phyloP scores from a whole-genome alignment of 2,329 filamentous ascomycete genomes.

The Paraphaeosphaeria minitans region DNA sequence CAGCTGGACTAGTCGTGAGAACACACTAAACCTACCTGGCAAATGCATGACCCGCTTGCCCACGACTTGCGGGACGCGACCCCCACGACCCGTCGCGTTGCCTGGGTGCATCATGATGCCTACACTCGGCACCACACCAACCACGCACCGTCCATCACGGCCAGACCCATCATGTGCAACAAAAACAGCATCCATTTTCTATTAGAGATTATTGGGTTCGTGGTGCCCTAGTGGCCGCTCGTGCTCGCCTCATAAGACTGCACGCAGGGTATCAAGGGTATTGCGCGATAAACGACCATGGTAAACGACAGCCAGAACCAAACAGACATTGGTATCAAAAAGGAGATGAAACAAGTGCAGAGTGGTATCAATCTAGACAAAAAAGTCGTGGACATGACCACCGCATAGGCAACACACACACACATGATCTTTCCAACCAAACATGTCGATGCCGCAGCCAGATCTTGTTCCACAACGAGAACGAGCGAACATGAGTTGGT shows the following conservation, averaged over 20 bases:
- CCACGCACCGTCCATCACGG: background rate
- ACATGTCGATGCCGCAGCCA: constrained; percentile 45
- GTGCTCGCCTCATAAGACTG: constrained; percentile 48
- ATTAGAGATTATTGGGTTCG: constrained; percentile 49
- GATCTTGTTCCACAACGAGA: constrained; percentile 39
- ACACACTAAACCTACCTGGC: too few species aligned
- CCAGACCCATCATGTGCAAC: background rate
- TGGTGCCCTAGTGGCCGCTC: constrained; percentile 49
- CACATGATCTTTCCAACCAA: constrained; percentile 38
- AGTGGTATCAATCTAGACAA: constrained; percentile 53
- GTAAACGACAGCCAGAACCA: constrained; percentile 37
- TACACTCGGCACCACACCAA: background rate
- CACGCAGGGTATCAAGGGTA: constrained; percentile 51
- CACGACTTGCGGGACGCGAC: background rate
- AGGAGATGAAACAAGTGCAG: constrained; percentile 43
- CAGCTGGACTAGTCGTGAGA: too few species aligned
- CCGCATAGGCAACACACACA: constrained; percentile 34
- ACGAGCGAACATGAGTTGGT: constrained; percentile 33
- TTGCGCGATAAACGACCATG: constrained; percentile 43
- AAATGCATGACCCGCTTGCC: too few species aligned
- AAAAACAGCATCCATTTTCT: constrained; percentile 33
- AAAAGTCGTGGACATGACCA: constrained; percentile 40
- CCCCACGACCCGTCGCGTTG: background rate
- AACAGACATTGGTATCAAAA: constrained; percentile 47
- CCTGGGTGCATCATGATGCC: background rate